These are phyloP conservation scores for Trichocladium uniseriatum DNA, from an alignment of 495 filamentous ascomycete genomes.

Conservation along the genomic window DNA sequence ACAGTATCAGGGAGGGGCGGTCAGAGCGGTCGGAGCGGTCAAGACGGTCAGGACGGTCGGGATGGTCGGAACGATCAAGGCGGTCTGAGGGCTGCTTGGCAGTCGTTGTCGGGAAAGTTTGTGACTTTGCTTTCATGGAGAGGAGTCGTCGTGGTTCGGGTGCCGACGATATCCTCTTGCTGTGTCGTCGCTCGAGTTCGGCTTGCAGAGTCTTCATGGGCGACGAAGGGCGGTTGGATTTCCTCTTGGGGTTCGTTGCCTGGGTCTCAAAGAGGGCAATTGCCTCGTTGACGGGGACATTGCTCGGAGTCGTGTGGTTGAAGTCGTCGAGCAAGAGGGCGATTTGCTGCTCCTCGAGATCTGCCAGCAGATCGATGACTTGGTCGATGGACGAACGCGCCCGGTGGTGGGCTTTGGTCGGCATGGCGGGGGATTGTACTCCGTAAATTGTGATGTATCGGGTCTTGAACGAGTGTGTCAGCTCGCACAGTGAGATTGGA, in stretches of 20 bases:
- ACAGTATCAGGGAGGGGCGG: not conserved
- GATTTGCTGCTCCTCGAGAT: slow-evolving; percentile 29
- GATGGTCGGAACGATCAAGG: not conserved
- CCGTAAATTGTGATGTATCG: not conserved
- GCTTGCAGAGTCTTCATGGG: slow-evolving; percentile 26
- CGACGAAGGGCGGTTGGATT: slow-evolving; percentile 20
- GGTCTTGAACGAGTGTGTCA: not conserved
- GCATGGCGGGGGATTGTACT: slow-evolving; percentile 16
- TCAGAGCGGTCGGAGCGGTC: not conserved
- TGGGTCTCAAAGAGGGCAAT: slow-evolving; percentile 28
- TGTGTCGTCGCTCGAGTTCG: slow-evolving; percentile 28
- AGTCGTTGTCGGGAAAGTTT: not conserved
- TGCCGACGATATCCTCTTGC: slow-evolving; percentile 25
- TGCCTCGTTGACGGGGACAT: slow-evolving; percentile 29
- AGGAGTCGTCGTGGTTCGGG: slow-evolving; percentile 9
- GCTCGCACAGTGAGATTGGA: not conserved
- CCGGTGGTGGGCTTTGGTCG: slow-evolving; percentile 25
- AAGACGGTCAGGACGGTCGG: no score
- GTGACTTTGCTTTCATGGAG: not conserved
- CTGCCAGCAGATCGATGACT: slow-evolving; percentile 31
- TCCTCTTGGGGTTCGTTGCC: slow-evolving; percentile 15
- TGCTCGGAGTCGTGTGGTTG: slow-evolving; percentile 32
- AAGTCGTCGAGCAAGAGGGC: slow-evolving; percentile 28
- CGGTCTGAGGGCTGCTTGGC: not conserved
- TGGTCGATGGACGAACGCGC: slow-evolving; percentile 32